phyloP scores from a whole-genome alignment of 805 yeast species.

The Saccharomycopsis malanga region DNA sequence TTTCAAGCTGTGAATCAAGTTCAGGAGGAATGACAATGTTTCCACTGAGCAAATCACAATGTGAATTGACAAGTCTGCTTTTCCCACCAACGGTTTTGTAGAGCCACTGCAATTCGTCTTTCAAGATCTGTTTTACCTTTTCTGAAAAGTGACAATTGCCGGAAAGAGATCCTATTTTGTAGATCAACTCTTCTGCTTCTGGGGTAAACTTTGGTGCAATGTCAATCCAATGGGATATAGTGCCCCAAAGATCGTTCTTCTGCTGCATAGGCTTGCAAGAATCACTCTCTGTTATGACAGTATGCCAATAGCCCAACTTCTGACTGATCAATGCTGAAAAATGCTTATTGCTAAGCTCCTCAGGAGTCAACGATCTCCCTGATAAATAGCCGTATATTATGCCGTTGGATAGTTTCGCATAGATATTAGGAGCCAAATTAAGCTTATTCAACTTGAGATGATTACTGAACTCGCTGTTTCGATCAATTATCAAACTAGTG shows the following conservation, averaged over 20 bases:
- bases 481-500: constrained; percentile 61
- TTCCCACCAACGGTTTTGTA: constrained; percentile 32
- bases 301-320: constrained; percentile 67
- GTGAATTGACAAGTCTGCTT: constrained; percentile 57
- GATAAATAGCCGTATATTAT: constrained; percentile 61
- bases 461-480: constrained; percentile 67
- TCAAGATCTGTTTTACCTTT: constrained; percentile 32
- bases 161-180: neutral
- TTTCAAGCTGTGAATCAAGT: constrained; percentile 8
- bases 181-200: constrained; percentile 27
- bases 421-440: constrained; percentile 59
- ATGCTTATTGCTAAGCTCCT: constrained; percentile 41
- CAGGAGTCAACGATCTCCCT: constrained; percentile 53
- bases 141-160: neutral
- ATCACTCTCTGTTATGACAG: constrained; percentile 20
- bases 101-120: constrained; percentile 51
- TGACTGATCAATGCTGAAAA: constrained; percentile 56
- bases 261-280: neutral
- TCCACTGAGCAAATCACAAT: constrained; percentile 69
- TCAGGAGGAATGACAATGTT: constrained; percentile 55
- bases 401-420: constrained; percentile 66
- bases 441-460: constrained; percentile 55
- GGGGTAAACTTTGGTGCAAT: constrained; percentile 46
- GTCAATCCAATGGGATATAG: constrained; percentile 55
- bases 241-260: constrained; percentile 38